Evolutionary conservation across 352 stramenopile genomes (phyloP).

Genomic region (Pythium biforme): DNA sequence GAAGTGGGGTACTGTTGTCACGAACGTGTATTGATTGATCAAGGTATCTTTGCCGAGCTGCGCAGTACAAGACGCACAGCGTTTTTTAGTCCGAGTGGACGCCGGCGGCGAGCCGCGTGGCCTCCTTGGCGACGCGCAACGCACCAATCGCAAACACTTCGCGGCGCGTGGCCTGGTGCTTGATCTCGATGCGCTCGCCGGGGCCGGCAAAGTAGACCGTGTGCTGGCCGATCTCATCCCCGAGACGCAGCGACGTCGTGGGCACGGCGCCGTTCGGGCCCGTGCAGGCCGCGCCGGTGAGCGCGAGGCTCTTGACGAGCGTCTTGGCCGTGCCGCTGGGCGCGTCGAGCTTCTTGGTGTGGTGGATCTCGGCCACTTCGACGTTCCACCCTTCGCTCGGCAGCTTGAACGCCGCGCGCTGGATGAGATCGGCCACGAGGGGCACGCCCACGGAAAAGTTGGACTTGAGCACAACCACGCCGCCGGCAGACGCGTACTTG

Average conservation of each 20-base stretch:
- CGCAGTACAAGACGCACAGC: not conserved
- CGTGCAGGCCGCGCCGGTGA: conserved; percentile 57
- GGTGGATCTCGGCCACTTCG: conserved; percentile 79
- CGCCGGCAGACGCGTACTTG: conserved; percentile 52
- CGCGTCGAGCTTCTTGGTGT: conserved; percentile 86
- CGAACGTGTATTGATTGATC: not conserved
- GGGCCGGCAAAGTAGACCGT: conserved; percentile 77
- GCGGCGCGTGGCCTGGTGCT: conserved; percentile 72
- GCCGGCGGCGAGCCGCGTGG: conserved; percentile 42
- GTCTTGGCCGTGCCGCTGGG: conserved; percentile 81
- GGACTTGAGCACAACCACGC: conserved; percentile 66
- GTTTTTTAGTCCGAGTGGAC: conserved; percentile 62
- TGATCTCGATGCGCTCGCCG: conserved; percentile 82
- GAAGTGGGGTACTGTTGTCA: too few relatives aligned
- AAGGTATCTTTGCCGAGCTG: not conserved
- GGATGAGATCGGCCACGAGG: conserved; percentile 72
- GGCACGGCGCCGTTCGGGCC: conserved; percentile 42
- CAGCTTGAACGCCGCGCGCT: conserved; percentile 73
- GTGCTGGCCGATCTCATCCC: conserved; percentile 82
- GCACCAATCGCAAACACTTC: conserved; percentile 84
- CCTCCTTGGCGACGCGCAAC: conserved; percentile 60
- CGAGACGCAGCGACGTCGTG: conserved; percentile 71
- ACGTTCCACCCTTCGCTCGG: conserved; percentile 75
- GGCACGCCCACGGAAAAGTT: conserved; percentile 87
- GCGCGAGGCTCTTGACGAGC: conserved; percentile 60